phyloP scores from a whole-genome alignment of 1,139 yeast species.

The Saccharomyces hybrid region DNA sequence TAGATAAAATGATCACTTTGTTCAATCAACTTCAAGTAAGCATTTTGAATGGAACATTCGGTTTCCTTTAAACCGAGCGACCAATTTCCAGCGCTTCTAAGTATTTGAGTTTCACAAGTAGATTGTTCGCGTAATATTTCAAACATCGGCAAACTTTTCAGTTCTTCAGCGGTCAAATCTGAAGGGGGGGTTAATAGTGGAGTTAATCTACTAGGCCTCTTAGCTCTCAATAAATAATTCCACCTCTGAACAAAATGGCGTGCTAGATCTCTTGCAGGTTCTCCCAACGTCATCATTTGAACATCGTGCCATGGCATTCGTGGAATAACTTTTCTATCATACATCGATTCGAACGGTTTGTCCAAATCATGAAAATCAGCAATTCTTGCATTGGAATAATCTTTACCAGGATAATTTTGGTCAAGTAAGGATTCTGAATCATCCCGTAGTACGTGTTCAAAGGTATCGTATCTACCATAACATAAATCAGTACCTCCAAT shows the following conservation, averaged over 20 bases:
- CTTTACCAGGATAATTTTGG: slow-evolving; percentile 93
- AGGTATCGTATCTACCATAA: slow-evolving; percentile 92
- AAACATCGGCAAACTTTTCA: slow-evolving; percentile 48
- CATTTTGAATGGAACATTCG: slow-evolving; percentile 88
- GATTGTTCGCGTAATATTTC: slow-evolving; percentile 39
- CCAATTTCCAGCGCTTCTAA: slow-evolving; percentile 90
- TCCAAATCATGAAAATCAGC: slow-evolving; percentile 78
- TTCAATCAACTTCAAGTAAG: slow-evolving; percentile 84
- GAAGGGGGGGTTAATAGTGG: slow-evolving; percentile 91
- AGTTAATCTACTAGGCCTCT: slow-evolving; percentile 87
- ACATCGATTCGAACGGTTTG: slow-evolving; percentile 87
- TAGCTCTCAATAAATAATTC: slow-evolving; percentile 88
- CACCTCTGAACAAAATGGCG: slow-evolving; percentile 97
- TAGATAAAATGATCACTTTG: slow-evolving; percentile 89
- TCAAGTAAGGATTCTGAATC: slow-evolving; percentile 48
- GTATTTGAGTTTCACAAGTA: slow-evolving; percentile 83
- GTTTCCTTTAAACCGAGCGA: slow-evolving; percentile 78
- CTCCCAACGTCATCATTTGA: slow-evolving; percentile 92
- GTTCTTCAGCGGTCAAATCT: slow-evolving; percentile 69
- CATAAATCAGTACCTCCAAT: slow-evolving; percentile 95
- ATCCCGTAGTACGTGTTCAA: slow-evolving; percentile 86
- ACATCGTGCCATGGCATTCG: slow-evolving; percentile 99
- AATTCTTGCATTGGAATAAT: slow-evolving; percentile 91
- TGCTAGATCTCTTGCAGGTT: slow-evolving; percentile 84
- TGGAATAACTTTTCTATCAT: slow-evolving; percentile 71